These are phyloP conservation scores for Globisporangium polare DNA, from an alignment of 352 stramenopile species.

Conservation along the genomic window DNA sequence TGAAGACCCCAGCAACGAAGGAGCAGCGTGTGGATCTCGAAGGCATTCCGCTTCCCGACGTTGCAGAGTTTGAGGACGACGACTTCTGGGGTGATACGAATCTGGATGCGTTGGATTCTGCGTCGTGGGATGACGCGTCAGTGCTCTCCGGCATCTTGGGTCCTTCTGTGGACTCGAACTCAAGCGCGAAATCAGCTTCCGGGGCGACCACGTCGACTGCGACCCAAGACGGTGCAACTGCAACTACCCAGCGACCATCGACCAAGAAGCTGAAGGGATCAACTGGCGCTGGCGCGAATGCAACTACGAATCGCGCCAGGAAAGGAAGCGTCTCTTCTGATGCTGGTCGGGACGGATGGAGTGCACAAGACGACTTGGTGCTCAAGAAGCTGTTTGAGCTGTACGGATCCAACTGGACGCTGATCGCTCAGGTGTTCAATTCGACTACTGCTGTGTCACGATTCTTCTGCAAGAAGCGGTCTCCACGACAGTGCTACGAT, in stretches of 20 bases:
- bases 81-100: constrained; percentile 87
- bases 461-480: constrained; percentile 72
- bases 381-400: constrained; percentile 84
- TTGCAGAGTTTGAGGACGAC: constrained; percentile 76
- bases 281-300: constrained; percentile 17
- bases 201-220: constrained; percentile 14
- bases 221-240: constrained; percentile 18
- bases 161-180: constrained; percentile 25
- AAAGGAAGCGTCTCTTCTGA: constrained; percentile 67
- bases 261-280: constrained; percentile 63
- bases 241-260: constrained; percentile 16
- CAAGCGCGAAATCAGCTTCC: constrained; percentile 16
- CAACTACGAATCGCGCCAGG: constrained; percentile 21
- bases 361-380: constrained; percentile 64
- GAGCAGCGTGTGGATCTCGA: constrained; percentile 76
- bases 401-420: constrained; percentile 85
- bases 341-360: constrained; percentile 58
- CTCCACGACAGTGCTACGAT: constrained; percentile 82
- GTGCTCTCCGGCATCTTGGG: constrained; percentile 68
- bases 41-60: constrained; percentile 65
- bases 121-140: constrained; percentile 74
- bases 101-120: constrained; percentile 77
- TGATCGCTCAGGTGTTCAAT: constrained; percentile 85
- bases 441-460: constrained; percentile 63
- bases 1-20: constrained; percentile 33